Percentiles rank a stretch among this genome's conserved stretches.
phyloP scores from a whole-genome alignment of 2,329 filamentous ascomycete genomes.

The Diplocarpon rosae region DNA sequence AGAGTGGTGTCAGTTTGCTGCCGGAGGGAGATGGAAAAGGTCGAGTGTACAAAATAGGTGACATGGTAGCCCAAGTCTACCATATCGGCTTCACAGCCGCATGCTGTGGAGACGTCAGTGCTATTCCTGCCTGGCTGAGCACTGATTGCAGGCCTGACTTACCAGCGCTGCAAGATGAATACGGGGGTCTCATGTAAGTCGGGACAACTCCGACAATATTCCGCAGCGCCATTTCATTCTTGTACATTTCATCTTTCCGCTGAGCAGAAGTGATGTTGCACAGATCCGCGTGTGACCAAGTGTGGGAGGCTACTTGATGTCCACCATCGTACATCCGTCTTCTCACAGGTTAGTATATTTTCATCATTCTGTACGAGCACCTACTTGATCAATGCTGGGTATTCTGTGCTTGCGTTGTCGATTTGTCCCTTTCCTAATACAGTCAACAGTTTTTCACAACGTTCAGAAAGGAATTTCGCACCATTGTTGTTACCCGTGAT shows the following conservation, averaged over 20 bases:
- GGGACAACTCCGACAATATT: conserved; percentile 43
- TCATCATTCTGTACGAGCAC: not conserved
- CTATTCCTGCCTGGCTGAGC: too few species aligned
- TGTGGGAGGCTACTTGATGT: conserved; percentile 50
- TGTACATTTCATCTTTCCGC: conserved; percentile 37
- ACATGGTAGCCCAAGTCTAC: conserved; percentile 29
- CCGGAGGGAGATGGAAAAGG: not conserved
- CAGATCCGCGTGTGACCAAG: conserved; percentile 40
- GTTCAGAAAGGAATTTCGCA: too few species aligned
- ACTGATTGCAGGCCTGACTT: not conserved
- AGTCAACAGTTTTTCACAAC: too few species aligned
- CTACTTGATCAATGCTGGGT: conserved; percentile 27
- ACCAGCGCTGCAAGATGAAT: conserved; percentile 32
- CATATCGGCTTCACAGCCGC: conserved; percentile 29
- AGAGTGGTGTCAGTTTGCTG: not conserved
- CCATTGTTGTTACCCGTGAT: conserved; percentile 4
- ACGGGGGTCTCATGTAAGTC: conserved; percentile 40
- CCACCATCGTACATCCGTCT: conserved; percentile 31
- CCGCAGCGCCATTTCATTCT: conserved; percentile 43
- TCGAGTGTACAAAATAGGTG: conserved; percentile 32
- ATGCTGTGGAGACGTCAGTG: conserved; percentile 7
- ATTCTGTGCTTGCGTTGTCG: conserved; percentile 36
- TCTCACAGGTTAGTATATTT: not conserved
- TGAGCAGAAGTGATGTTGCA: conserved; percentile 32
- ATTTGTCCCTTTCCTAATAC: conserved; percentile 41